Conservation (phyloP, 2,329 filamentous ascomycete species). For the Hirsutella thompsonii region DNA sequence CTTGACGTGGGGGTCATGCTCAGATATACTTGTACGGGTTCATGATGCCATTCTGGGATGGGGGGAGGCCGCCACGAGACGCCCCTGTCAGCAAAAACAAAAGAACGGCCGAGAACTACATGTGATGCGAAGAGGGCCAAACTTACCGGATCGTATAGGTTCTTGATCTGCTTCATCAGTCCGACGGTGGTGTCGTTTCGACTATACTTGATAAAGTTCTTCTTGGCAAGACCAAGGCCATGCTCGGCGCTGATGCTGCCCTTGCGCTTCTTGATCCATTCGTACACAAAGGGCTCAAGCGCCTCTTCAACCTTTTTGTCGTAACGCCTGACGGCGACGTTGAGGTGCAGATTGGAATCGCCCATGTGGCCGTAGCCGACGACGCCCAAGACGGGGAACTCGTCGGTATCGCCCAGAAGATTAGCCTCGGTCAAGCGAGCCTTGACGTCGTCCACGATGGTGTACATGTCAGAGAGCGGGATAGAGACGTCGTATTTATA, state of each 20-base stretch:
- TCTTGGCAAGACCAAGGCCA: slow-evolving; percentile 87
- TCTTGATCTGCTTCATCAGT: slow-evolving; percentile 92
- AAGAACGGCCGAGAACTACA: slow-evolving; percentile 1
- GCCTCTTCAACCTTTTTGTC: slow-evolving; percentile 76
- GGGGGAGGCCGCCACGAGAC: neutral
- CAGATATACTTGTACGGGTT: slow-evolving; percentile 96
- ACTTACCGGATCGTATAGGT: slow-evolving; percentile 84
- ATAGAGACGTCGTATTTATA: slow-evolving; percentile 99
- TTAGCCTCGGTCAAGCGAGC: slow-evolving; percentile 60
- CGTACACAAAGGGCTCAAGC: slow-evolving; percentile 91
- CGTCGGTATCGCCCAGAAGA: slow-evolving; percentile 62
- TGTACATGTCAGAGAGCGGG: slow-evolving; percentile 75
- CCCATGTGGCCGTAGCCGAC: slow-evolving; percentile 98
- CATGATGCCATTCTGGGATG: slow-evolving; percentile 80
- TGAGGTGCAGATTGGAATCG: slow-evolving; percentile 89
- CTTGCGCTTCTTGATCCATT: slow-evolving; percentile 81
- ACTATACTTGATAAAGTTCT: slow-evolving; percentile 89
- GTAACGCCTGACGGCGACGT: slow-evolving; percentile 71
- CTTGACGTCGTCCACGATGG: slow-evolving; percentile 74
- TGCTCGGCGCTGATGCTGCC: slow-evolving; percentile 97
- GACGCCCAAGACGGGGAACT: slow-evolving; percentile 73
- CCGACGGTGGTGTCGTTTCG: slow-evolving; percentile 74
- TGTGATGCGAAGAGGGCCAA: too few species aligned
- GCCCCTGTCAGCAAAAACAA: slow-evolving; percentile 2
- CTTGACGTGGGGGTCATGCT: neutral